Base-by-base conservation (phyloP, 1,284 basidiomycete genomes). In the Inonotus obliquus region DNA sequence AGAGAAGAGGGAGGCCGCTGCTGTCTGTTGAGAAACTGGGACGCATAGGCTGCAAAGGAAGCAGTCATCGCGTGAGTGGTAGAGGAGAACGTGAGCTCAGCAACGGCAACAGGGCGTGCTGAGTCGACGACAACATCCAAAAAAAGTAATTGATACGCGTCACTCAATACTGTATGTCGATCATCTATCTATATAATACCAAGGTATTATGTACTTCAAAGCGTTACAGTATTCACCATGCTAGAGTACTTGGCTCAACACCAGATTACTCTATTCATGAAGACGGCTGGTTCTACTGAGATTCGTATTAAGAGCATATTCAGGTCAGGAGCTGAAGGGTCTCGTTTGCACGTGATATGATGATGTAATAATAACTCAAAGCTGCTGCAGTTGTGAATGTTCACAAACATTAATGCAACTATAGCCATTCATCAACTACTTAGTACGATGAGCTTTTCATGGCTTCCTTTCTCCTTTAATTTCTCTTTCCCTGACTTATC, bases 11-110 rank as follows among this genome's bases (percentile, higher is more conserved):
- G 56, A 59, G 71, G 66, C 54, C 76, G 75, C 65, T 78, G 77
- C 64, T 81, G 81, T 65, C 78, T 76, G 65, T 76, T 83, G 66
- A 87, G 74, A 67, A 85, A 87, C 66, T 87, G 84, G 23, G 85
- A 87, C 51, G 86, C 86, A 73, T 85, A 87, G 23, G 79, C 79
- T 65, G 84, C 83, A 70, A 88, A 87, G 59, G 84, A 85, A 63
- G 82, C 76, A 57, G 80, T 75, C 81, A 82, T 82, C 66, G 48
- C 45, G 45, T 54, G 25, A 35, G 38, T 11, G 53, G n/a, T 48
- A 17, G 37, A 54, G 54, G 53, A 61, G 35, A 48, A 25, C 41
- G 41, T 1, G 41, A 14, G 19, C 11, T 17, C 17, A 17, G 19
- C 17, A 17, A 44, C 17, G 13, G 32, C 38, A 23, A n/a, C 9